These are phyloP conservation scores for Anisogramma anomala DNA, from an alignment of 2,329 filamentous ascomycete species.

Conservation along the genomic window DNA sequence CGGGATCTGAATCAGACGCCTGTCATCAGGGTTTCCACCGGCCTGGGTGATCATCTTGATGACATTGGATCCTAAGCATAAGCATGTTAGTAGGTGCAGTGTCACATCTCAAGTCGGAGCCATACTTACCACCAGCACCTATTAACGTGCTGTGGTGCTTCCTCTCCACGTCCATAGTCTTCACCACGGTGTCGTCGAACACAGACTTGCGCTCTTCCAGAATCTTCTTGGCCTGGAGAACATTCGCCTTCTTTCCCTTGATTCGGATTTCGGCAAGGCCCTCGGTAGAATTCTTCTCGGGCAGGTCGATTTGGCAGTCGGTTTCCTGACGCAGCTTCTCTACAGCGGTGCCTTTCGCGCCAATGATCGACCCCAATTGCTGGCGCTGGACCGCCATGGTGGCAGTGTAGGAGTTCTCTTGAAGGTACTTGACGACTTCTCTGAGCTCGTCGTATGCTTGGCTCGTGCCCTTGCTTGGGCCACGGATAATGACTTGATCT, in stretches of 20 bases:
- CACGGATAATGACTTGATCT: constrained; percentile 84
- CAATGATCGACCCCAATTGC: constrained; percentile 89
- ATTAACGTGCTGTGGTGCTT: constrained; percentile 88
- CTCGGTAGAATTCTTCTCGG: constrained; percentile 59
- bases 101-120: neutral
- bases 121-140: constrained; percentile 65
- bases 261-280: constrained; percentile 75
- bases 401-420: constrained; percentile 73
- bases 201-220: constrained; percentile 75
- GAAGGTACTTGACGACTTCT: constrained; percentile 75
- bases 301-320: constrained; percentile 84
- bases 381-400: constrained; percentile 78
- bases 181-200: constrained; percentile 81
- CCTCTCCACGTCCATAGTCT: constrained; percentile 81
- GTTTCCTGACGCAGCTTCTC: constrained; percentile 77
- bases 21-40: constrained; percentile 78
- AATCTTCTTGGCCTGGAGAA: constrained; percentile 82
- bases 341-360: constrained; percentile 79
- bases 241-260: constrained; percentile 84
- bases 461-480: constrained; percentile 86
- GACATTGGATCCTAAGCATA: constrained; percentile 65
- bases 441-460: constrained; percentile 85
- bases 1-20: constrained; percentile 88
- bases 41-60: constrained; percentile 77
- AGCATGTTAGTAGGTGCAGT: constrained; percentile 24